These are phyloP conservation scores for Akanthomyces uredinophilus DNA, from an alignment of 2,329 filamentous ascomycete genomes.

Conservation along the genomic window DNA sequence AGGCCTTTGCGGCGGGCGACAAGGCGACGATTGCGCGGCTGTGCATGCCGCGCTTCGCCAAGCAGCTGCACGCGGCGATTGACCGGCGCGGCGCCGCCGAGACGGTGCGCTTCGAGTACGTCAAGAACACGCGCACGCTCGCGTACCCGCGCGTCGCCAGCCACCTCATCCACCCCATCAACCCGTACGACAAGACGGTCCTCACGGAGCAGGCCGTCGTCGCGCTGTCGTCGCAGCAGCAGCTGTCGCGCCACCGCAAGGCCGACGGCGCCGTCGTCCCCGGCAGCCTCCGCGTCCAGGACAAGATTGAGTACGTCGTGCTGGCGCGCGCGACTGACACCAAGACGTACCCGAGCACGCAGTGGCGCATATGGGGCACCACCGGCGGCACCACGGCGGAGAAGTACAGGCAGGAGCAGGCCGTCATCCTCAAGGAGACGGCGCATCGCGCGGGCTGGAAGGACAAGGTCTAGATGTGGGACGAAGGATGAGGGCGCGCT, in stretches of 20 bases:
- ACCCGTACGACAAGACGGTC: constrained; percentile 34
- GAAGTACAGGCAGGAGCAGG: constrained; percentile 31
- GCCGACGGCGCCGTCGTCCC: constrained; percentile 35
- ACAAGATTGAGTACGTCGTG: constrained; percentile 61
- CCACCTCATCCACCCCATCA: constrained; percentile 46
- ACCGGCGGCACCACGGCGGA: constrained; percentile 48
- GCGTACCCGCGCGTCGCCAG: constrained; percentile 48
- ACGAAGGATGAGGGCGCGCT: not conserved
- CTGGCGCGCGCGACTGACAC: constrained; percentile 45
- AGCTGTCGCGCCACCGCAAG: constrained; percentile 38
- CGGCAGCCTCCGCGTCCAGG: constrained; percentile 45
- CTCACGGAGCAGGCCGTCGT: constrained; percentile 53
- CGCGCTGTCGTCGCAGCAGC: constrained; percentile 52
- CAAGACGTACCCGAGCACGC: constrained; percentile 40
- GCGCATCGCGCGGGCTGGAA: constrained; percentile 30
- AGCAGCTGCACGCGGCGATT: constrained; percentile 49
- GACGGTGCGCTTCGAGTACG: constrained; percentile 48
- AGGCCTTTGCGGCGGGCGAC: constrained; percentile 56
- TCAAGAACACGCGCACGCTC: constrained; percentile 40
- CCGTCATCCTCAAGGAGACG: constrained; percentile 30
- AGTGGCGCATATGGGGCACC: constrained; percentile 64
- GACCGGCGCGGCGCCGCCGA: constrained; percentile 43
- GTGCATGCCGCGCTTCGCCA: constrained; percentile 49
- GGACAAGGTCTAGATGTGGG: constrained; percentile 5
- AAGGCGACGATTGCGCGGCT: constrained; percentile 43